These are phyloP conservation scores for Rhododendron simsii DNA, from an alignment of 148 eudicot species.

Conservation along the genomic window DNA sequence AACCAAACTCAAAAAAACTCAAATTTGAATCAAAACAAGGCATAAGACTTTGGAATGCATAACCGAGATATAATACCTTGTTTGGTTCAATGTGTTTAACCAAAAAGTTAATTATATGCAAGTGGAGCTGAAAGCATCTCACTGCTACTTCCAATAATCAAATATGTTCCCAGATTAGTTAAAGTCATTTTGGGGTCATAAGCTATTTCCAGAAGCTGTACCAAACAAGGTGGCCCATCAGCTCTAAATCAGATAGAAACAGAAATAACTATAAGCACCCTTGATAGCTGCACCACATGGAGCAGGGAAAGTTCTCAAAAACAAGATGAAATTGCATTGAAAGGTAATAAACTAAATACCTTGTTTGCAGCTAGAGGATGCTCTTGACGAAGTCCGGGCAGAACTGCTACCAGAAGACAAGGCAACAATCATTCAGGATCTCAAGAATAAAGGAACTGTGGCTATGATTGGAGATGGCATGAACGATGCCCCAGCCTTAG, in stretches of 20 bases:
- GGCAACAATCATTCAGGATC: slow-evolving; percentile 29
- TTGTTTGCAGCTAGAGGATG: slow-evolving; percentile 24
- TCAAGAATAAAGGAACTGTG: slow-evolving; percentile 30
- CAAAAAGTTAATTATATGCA: background rate
- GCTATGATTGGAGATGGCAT: slow-evolving; percentile 52
- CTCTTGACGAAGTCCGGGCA: slow-evolving; percentile 29
- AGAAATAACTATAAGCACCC: background rate
- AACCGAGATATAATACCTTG: background rate
- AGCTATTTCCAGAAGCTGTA: background rate
- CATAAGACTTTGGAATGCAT: background rate
- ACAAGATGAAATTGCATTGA: background rate
- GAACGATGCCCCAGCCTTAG: slow-evolving; percentile 43
- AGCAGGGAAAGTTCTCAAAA: background rate
- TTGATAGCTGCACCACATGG: background rate
- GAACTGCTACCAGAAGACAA: slow-evolving; percentile 40
- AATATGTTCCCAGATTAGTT: background rate
- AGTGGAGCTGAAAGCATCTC: background rate
- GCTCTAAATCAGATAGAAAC: background rate
- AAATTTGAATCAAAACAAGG: no score
- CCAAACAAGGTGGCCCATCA: background rate
- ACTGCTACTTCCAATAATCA: background rate
- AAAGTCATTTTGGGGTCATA: background rate
- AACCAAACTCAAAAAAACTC: no score
- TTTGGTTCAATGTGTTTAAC: background rate
- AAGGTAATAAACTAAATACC: background rate